These are phyloP conservation scores for Eimeria acervulina DNA, from an alignment of 169 alveolate species.

Conservation along the genomic window DNA sequence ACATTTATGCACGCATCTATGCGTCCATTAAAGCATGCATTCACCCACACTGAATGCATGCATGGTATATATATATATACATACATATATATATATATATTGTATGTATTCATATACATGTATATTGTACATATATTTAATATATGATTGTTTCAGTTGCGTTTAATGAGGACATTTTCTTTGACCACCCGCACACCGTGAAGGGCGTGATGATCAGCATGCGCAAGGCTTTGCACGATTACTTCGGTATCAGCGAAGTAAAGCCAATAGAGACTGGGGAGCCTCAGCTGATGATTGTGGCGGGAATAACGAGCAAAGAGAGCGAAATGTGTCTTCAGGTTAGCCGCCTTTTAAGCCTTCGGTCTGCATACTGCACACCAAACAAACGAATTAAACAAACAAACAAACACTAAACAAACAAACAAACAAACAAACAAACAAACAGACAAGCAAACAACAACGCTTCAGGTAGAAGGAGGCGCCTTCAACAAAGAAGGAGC, in stretches of 20 bases:
- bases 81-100: background rate
- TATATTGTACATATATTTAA: background rate
- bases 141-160: slow-evolving; percentile 76
- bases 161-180: slow-evolving; percentile 87
- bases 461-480: slow-evolving; percentile 92
- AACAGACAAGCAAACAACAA: no score
- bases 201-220: slow-evolving; percentile 89
- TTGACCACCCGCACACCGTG: slow-evolving; percentile 88
- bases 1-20: no score
- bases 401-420: no score
- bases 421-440: no score
- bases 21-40: no score
- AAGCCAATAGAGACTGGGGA: slow-evolving; percentile 94
- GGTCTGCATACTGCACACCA: no score
- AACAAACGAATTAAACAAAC: no score
- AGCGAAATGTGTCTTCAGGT: slow-evolving; percentile 95
- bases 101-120: no score
- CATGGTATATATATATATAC: background rate
- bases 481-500: slow-evolving; percentile 89
- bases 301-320: slow-evolving; percentile 92
- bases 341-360: background rate
- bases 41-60: background rate
- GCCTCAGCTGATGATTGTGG: slow-evolving; percentile 91
- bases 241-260: slow-evolving; percentile 93
- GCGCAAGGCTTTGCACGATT: slow-evolving; percentile 91